These are phyloP conservation scores for Naegleria lovaniensis DNA, from an alignment of 208 protist species.

Conservation along the genomic window DNA sequence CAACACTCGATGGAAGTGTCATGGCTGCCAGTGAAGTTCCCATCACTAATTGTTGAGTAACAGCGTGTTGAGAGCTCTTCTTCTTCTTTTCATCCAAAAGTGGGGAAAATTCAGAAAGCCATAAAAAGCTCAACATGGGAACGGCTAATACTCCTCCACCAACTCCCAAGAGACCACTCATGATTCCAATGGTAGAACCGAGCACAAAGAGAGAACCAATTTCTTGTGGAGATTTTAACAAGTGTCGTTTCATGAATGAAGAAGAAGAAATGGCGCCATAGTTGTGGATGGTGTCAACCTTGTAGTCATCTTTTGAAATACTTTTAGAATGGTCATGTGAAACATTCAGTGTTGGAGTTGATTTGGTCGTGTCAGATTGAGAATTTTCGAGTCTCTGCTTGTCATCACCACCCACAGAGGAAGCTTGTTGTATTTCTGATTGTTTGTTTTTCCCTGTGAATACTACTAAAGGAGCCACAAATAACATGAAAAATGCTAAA, in stretches of 20 bases:
- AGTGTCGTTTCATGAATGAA: not conserved
- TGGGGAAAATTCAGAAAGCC: not conserved
- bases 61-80: not conserved
- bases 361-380: too few species aligned
- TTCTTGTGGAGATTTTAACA: not conserved
- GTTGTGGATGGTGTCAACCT: too few species aligned
- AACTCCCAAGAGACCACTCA: not conserved
- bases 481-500: not conserved
- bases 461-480: not conserved
- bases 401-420: too few species aligned
- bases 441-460: not conserved
- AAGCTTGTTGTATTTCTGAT: too few species aligned
- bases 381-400: too few species aligned
- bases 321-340: too few species aligned
- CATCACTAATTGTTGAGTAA: not conserved
- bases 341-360: too few species aligned
- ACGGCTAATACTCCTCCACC: not conserved
- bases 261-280: too few species aligned
- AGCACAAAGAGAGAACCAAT: not conserved
- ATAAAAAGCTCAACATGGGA: not conserved
- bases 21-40: conserved; percentile 5
- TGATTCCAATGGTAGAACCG: not conserved
- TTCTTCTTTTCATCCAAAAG: not conserved
- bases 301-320: too few species aligned
- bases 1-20: not conserved